A percentile compares a stretch with the other conserved stretches of the same genome.
Conservation (phyloP, 768 basidiomycete genomes). For the Collybia mongolica region DNA sequence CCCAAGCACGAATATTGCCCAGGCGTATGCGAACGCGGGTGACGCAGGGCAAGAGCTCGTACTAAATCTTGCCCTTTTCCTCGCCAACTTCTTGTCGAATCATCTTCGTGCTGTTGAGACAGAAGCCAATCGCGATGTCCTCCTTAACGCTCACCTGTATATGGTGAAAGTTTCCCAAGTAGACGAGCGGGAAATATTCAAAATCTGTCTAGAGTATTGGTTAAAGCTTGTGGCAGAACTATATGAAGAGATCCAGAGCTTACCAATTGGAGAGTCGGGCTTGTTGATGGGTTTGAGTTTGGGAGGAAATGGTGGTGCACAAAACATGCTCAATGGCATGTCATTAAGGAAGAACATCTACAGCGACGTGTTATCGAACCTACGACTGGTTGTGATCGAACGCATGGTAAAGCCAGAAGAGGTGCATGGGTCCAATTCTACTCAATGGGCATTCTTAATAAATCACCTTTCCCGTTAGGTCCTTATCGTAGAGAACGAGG, state of each 20-base stretch:
- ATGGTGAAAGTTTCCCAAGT: constrained; percentile 98
- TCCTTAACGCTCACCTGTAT: constrained; percentile 96
- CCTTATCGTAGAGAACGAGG: constrained; percentile 97
- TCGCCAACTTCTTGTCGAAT: constrained; percentile 91
- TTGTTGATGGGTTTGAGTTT: constrained; percentile 88
- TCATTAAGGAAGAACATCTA: constrained; percentile 92
- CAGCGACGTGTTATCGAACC: constrained; percentile 89
- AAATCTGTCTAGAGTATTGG: constrained; percentile 99
- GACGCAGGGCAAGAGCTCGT: constrained; percentile 97
- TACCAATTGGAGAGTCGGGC: constrained; percentile 86
- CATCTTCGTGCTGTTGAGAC: constrained; percentile 96
- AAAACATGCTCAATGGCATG: constrained; percentile 73
- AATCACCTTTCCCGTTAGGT: constrained; percentile 52
- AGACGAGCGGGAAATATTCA: constrained; percentile 98
- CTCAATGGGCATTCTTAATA: background rate
- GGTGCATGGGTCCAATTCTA: constrained; percentile 41
- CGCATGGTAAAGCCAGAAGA: constrained; percentile 99
- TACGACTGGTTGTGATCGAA: constrained; percentile 95
- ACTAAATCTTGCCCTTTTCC: constrained; percentile 95
- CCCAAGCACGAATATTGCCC: constrained; percentile 90
- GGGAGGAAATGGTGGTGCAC: constrained; percentile 60
- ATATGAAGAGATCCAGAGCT: constrained; percentile 93
- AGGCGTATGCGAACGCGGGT: constrained; percentile 85
- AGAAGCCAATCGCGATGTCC: constrained; percentile 83
- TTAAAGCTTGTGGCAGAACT: constrained; percentile 92